Base-by-base conservation (phyloP, 495 filamentous ascomycete genomes). In the Talaromyces stipitatus region DNA sequence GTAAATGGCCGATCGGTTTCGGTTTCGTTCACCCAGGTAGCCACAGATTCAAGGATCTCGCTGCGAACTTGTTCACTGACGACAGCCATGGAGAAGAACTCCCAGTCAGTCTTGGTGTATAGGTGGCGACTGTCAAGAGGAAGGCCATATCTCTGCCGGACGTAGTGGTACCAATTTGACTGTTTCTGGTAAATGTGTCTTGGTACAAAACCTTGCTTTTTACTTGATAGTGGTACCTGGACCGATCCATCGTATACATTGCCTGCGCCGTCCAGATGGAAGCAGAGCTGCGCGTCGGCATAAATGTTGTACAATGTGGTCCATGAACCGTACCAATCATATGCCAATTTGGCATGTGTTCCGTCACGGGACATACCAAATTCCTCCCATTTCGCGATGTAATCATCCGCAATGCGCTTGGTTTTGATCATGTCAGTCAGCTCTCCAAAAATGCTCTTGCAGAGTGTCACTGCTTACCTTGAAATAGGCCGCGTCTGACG, bases 301-400 rank as follows among this genome's bases (percentile, higher is more conserved):
- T 88, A 96, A 24, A 95, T 78, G 61, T 95, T 96, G 72, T 97
- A 97, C 18, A 96, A 80, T 1, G 90, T 96, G 46, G 91, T 95
- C 92, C 92, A 97, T 43, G 87, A 91, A 10, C 92, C 92, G 62
- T 89, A 91, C 91, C 92, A 96, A 53, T 91, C 82, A 68, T 97
- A 97, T 0, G 92, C 88, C 32, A 97, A 75, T 67, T 96, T 95
- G 24, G 90, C 90, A 63, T 96, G 89, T 1, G 86, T 82, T 36
- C 82, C 78, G 69, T 97, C 92, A 24, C 90, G 78, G 0, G 88
- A 89, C 64, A 95, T 85, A 54, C 84, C 92, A 58, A 82, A 85
- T 54, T 88, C 80, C 61, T 91, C 79, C 92, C 92, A 97, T 66
- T 87, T 90, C 41, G 81, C 74, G 58, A 96, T 83, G 66, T 96